Evolutionary conservation across 345 rosid species (phyloP).

Genomic region (Eucalyptus victrix): DNA sequence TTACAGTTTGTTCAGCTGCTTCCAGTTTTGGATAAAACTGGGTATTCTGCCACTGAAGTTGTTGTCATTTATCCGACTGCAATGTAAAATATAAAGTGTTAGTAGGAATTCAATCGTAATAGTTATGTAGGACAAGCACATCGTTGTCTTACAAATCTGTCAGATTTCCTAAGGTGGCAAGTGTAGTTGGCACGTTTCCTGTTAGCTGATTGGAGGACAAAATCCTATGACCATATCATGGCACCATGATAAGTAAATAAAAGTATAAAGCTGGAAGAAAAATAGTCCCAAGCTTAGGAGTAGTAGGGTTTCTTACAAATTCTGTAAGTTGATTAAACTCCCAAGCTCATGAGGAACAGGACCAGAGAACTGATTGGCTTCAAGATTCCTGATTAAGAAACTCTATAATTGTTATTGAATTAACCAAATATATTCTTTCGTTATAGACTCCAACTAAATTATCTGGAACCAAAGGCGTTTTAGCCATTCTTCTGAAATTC

Average conservation of each 20-base stretch:
- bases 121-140: not conserved
- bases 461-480: not conserved
- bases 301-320: slow-evolving; percentile 20
- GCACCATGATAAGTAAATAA: not conserved
- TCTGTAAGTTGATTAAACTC: slow-evolving; percentile 18
- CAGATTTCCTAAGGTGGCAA: slow-evolving; percentile 25
- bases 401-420: not conserved
- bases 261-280: not conserved
- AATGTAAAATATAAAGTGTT: not conserved
- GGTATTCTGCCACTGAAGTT: slow-evolving; percentile 61
- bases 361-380: slow-evolving; percentile 34
- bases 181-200: slow-evolving; percentile 36
- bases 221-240: slow-evolving; percentile 18
- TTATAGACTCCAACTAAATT: not conserved
- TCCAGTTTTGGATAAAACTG: slow-evolving; percentile 46
- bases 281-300: not conserved
- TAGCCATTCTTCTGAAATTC: not conserved
- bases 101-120: not conserved
- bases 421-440: not conserved
- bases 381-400: slow-evolving; percentile 20
- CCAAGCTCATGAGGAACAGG: slow-evolving; percentile 29
- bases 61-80: slow-evolving; percentile 77
- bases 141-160: slow-evolving; percentile 26
- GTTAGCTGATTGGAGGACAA: slow-evolving; percentile 42
- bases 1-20: slow-evolving; percentile 53